These are phyloP conservation scores for Candida vartiovaarae DNA, from an alignment of 805 yeast genomes.

Conservation along the genomic window DNA sequence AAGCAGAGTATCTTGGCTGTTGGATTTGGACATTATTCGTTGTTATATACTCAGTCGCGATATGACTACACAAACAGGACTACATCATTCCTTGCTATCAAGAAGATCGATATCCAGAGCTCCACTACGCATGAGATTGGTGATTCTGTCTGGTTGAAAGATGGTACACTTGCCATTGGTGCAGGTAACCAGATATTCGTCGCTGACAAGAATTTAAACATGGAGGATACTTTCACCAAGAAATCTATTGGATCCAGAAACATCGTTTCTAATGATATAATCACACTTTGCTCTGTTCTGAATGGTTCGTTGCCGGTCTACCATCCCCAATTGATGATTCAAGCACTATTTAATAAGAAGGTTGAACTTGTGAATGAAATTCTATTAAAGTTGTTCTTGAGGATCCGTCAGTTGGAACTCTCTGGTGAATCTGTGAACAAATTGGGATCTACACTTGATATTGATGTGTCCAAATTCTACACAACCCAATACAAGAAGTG, in stretches of 20 bases:
- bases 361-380: constrained; percentile 48
- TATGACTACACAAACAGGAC: constrained; percentile 80
- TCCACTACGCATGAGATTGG: constrained; percentile 80
- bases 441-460: constrained; percentile 25
- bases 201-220: constrained; percentile 62
- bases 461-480: constrained; percentile 25
- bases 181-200: constrained; percentile 86
- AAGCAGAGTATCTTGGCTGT: constrained; percentile 72
- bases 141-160: constrained; percentile 79
- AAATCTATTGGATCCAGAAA: constrained; percentile 52
- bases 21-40: constrained; percentile 59
- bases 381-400: constrained; percentile 44
- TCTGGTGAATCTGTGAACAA: constrained; percentile 20
- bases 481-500: background rate
- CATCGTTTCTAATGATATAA: constrained; percentile 46
- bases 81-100: constrained; percentile 73
- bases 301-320: constrained; percentile 88
- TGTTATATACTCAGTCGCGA: constrained; percentile 73
- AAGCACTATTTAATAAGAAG: constrained; percentile 59
- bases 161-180: constrained; percentile 75
- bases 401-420: constrained; percentile 48
- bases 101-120: constrained; percentile 59
- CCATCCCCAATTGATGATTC: constrained; percentile 85
- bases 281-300: constrained; percentile 65
- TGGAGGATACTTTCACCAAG: constrained; percentile 43